Evolutionary conservation across 495 filamentous ascomycete genomes (phyloP), one percentile per base, ranked within the genome.

Genomic region (Aspergillus affinis): DNA sequence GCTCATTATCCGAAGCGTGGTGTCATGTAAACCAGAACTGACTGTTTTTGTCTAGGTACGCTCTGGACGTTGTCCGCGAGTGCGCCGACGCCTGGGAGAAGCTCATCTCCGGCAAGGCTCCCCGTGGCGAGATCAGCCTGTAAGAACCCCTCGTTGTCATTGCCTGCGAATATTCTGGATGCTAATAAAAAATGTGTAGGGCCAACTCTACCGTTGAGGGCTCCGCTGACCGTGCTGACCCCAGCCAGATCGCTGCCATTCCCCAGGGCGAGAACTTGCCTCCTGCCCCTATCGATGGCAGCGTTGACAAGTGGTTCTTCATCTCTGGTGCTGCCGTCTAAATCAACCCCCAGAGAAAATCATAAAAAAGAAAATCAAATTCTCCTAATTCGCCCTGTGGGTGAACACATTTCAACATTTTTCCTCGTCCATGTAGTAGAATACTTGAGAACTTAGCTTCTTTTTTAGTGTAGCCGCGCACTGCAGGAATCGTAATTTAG

Each of bases 291-390:
- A 96, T 98, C 66, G 94, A 99, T 73, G 86, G 88, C 67, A 94
- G 87, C 80, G 96, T 97, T 71, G 94, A 99, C 86, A 99, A 99
- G 85, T 99, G 95, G 94, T 99, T 99, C 87, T 99, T 97, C 85
- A 99, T 99, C 79, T 97, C 93, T 73, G 94, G 94, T 74, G 94
- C 94, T 74, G 90, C 94, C 66, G 85, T 90, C 57, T 96, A 92
- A 81, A 72, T 65, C 18, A 54, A 48, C 61, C 10, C 27, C 48
- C 36, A 53, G 56, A 44, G 45, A 58, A 49, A 62, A 53, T n/a
- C 58, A 50, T 56, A 62, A 65, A 66, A 62, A 66, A 54, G 60
- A 61, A 65, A 66, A 61, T 62, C 18, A 32, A 23, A 58, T 7
- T 13, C n/a, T 46, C 47, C 57, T 51, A 29, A 27, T 60, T 47